Conservation (phyloP, 345 rosid species). For the Camelina sativa region DNA sequence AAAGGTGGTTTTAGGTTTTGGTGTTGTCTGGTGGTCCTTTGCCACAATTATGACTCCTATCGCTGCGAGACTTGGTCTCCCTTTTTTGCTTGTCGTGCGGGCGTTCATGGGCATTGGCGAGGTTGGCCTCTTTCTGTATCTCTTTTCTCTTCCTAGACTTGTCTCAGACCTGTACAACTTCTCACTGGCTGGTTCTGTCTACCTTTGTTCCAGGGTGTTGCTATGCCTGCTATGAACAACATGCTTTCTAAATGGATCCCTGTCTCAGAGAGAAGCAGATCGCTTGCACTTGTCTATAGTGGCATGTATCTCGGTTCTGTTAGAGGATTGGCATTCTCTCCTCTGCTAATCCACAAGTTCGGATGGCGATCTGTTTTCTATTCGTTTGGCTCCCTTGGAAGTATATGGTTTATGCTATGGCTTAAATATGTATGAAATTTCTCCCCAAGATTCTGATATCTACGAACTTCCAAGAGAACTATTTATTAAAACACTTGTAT, state of each 20-base stretch:
- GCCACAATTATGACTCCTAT: conserved; percentile 96
- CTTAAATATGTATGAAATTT: conserved; percentile 59
- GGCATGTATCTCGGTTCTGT: conserved; percentile 99
- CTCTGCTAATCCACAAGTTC: conserved; percentile 75
- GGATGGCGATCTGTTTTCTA: conserved; percentile 99
- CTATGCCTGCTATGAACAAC: conserved; percentile 99
- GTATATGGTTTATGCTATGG: conserved; percentile 89
- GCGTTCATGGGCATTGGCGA: conserved; percentile 98
- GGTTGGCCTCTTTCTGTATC: conserved; percentile 54
- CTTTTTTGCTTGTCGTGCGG: conserved; percentile 83
- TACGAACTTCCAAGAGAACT: conserved; percentile 15
- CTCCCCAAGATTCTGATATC: conserved; percentile 19
- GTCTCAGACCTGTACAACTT: conserved; percentile 25
- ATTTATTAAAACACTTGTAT: conserved; percentile 31
- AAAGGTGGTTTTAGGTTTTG: conserved; percentile 87
- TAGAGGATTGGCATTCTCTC: conserved; percentile 85
- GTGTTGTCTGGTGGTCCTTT: conserved; percentile 95
- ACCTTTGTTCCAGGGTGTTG: conserved; percentile 79
- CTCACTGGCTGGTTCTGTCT: conserved; percentile 40
- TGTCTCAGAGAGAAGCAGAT: conserved; percentile 97
- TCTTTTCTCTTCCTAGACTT: conserved; percentile 6
- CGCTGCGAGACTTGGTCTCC: conserved; percentile 92
- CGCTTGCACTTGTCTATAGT: conserved; percentile 91
- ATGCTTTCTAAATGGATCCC: conserved; percentile 97
- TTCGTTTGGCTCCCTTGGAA: conserved; percentile 92